phyloP scores from a whole-genome alignment of 192 early-diverging fungal genomes.

The Ambispora gerdemannii region DNA sequence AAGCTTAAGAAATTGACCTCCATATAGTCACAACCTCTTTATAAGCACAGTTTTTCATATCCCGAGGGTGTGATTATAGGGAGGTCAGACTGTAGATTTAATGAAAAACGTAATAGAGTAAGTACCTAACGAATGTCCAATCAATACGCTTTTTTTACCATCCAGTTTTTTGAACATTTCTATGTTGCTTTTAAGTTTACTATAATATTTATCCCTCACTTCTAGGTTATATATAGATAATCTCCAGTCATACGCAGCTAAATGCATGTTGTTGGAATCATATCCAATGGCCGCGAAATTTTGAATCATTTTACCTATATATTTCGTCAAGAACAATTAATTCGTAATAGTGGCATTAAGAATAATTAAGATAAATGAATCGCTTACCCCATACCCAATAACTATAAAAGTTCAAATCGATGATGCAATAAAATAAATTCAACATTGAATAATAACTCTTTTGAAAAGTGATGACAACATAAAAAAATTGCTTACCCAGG shows the following conservation, averaged over 20 bases:
- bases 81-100: no score
- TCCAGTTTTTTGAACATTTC: constrained; percentile 52
- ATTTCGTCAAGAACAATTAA: not conserved
- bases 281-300: constrained; percentile 83
- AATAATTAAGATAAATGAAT: not conserved
- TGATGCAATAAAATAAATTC: constrained; percentile 2
- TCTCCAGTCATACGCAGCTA: constrained; percentile 90
- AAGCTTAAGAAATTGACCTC: no score
- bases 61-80: no score
- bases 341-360: not conserved
- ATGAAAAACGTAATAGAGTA: not conserved
- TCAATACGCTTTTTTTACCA: constrained; percentile 54
- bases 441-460: not conserved
- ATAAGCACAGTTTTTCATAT: no score
- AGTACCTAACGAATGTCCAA: constrained; percentile 69
- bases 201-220: constrained; percentile 77
- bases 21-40: no score
- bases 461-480: not conserved
- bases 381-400: constrained; percentile 86
- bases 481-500: constrained; percentile 55
- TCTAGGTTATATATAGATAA: constrained; percentile 76
- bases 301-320: constrained; percentile 54
- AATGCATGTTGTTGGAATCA: constrained; percentile 83
- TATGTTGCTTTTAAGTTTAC: constrained; percentile 67
- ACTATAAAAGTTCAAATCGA: no score